A percentile compares a stretch with the other conserved stretches of the same genome.
phyloP scores from a whole-genome alignment of 805 yeast species.

The Ogataea methanolica region DNA sequence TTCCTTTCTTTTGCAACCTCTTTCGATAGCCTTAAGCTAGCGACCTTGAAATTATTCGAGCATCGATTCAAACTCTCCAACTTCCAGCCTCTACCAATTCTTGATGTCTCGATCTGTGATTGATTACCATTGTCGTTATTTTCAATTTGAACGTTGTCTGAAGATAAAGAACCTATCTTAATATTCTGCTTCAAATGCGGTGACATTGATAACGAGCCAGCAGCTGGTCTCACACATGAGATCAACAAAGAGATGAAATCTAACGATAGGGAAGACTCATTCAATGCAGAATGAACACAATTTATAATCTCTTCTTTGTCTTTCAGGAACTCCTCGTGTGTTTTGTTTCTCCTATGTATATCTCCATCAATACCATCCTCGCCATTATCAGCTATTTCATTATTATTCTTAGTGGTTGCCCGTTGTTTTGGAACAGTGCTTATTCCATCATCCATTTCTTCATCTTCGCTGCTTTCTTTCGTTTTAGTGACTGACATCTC shows the following conservation, averaged over 20 bases:
- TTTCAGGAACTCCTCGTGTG: slow-evolving; percentile 39
- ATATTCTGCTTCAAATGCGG: slow-evolving; percentile 72
- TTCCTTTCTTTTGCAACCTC: slow-evolving; percentile 58
- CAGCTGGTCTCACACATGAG: slow-evolving; percentile 77
- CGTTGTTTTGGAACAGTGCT: background rate
- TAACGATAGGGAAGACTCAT: slow-evolving; percentile 82
- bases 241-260: slow-evolving; percentile 84
- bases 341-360: background rate
- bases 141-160: slow-evolving; percentile 35
- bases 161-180: slow-evolving; percentile 68
- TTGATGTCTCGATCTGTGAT: slow-evolving; percentile 23
- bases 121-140: slow-evolving; percentile 13
- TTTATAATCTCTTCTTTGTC: slow-evolving; percentile 50
- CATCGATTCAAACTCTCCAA: slow-evolving; percentile 60
- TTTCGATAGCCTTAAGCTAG: slow-evolving; percentile 45
- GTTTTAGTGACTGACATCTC: slow-evolving; percentile 34
- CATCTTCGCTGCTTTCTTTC: background rate
- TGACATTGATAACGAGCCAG: slow-evolving; percentile 84
- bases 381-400: slow-evolving; percentile 21
- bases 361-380: background rate
- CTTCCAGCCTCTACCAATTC: slow-evolving; percentile 80
- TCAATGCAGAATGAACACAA: slow-evolving; percentile 62
- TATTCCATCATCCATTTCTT: slow-evolving; percentile 9
- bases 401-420: slow-evolving; percentile 7
- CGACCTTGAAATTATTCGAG: slow-evolving; percentile 42